A percentile compares a stretch with the other conserved stretches of the same genome.
Conservation (phyloP, 306 rosid species). For the Ormosia emarginata region DNA sequence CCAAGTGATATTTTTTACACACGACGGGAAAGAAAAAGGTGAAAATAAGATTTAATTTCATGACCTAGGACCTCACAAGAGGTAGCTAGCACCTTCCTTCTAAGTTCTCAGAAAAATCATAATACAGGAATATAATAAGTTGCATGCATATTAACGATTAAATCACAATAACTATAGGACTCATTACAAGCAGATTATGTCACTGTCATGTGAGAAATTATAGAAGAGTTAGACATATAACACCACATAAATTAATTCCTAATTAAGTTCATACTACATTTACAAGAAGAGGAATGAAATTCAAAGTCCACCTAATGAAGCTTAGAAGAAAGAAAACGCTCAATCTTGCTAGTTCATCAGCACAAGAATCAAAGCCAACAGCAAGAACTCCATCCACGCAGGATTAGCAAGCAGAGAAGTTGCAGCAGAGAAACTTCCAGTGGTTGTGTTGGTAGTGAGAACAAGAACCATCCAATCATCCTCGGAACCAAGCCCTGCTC, state of each 20-base stretch:
- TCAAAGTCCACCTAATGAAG: neutral
- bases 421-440: constrained; percentile 54
- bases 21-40: too few species aligned
- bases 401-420: constrained; percentile 7
- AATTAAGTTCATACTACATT: neutral
- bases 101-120: too few species aligned
- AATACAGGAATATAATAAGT: too few species aligned
- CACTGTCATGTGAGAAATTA: neutral
- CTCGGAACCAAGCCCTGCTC: constrained; percentile 71
- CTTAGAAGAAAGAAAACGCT: neutral
- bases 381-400: neutral
- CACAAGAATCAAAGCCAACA: constrained; percentile 3
- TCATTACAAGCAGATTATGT: neutral
- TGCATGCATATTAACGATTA: neutral
- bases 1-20: too few species aligned
- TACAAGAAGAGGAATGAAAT: neutral
- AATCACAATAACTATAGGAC: neutral
- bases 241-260: neutral
- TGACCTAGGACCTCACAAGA: too few species aligned
- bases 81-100: too few species aligned
- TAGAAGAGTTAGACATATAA: neutral
- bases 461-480: constrained; percentile 85
- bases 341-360: neutral
- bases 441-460: constrained; percentile 42
- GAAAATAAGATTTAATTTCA: too few species aligned